Evolutionary conservation across 208 protist genomes (phyloP).

Genomic region (Leishmania gerbilli): DNA sequence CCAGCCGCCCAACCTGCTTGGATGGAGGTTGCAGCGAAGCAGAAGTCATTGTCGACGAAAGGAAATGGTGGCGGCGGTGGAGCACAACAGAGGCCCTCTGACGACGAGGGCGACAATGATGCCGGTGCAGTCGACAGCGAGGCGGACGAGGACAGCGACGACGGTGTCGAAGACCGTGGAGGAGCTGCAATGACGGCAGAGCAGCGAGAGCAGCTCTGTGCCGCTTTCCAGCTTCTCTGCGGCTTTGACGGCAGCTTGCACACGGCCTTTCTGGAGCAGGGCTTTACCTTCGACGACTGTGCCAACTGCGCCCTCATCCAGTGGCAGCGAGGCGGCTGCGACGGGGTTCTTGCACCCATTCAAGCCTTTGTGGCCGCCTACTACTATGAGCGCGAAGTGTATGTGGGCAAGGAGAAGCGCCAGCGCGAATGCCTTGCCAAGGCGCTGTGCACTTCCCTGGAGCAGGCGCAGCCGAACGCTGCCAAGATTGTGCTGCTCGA

Average conservation of each 20-base stretch:
- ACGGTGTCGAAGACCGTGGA: conserved; percentile 10
- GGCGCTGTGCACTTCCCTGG: conserved; percentile 57
- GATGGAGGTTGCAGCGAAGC: conserved; percentile 13
- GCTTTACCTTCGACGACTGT: conserved; percentile 65
- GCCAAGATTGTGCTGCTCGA: conserved; percentile 64
- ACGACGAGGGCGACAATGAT: background rate
- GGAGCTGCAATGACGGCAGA: conserved; percentile 21
- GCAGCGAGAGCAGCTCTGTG: conserved; percentile 31
- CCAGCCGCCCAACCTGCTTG: conserved; percentile 12
- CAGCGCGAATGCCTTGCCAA: conserved; percentile 54
- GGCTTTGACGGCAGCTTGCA: conserved; percentile 31
- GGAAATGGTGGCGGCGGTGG: background rate
- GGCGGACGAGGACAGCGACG: conserved; percentile 11
- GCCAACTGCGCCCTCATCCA: conserved; percentile 74
- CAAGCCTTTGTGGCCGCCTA: conserved; percentile 71
- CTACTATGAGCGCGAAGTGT: conserved; percentile 67
- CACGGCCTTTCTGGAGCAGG: conserved; percentile 57
- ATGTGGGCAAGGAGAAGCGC: conserved; percentile 48
- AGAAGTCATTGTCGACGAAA: background rate
- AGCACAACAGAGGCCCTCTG: background rate
- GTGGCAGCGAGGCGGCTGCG: conserved; percentile 57
- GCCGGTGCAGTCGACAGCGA: background rate
- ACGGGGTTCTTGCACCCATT: conserved; percentile 55
- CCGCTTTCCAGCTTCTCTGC: conserved; percentile 50
- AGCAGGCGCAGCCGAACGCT: conserved; percentile 58